These are phyloP conservation scores for Diophrys sp. DNA, from an alignment of 73 alveolate species.

Conservation along the genomic window DNA sequence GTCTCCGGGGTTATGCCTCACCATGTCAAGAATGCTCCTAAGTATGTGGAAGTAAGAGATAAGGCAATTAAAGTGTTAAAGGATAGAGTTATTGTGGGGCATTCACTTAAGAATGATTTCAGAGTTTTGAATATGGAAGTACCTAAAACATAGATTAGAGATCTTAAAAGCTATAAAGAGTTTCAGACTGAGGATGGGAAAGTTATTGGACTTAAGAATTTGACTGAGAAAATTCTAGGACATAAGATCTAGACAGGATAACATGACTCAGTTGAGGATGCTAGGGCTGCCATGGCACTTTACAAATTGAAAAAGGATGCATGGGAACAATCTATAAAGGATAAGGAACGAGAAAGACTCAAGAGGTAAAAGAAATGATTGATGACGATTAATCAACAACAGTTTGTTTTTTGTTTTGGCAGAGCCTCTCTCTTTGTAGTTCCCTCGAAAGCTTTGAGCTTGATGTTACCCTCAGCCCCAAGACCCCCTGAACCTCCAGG, in stretches of 20 bases:
- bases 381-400: neutral
- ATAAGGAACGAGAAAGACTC: too few species aligned
- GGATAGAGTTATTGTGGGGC: conserved; percentile 74
- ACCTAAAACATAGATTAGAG: conserved; percentile 49
- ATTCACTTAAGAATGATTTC: conserved; percentile 67
- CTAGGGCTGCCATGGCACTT: conserved; percentile 73
- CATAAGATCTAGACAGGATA: conserved; percentile 58
- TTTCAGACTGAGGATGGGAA: conserved; percentile 45
- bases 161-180: conserved; percentile 38
- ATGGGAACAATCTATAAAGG: neutral
- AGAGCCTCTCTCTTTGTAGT: neutral
- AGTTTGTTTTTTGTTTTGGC: neutral
- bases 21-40: conserved; percentile 57
- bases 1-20: conserved; percentile 76
- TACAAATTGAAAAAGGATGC: conserved; percentile 5
- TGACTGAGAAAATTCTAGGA: conserved; percentile 46
- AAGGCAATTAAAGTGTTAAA: conserved; percentile 36
- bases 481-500: too few species aligned
- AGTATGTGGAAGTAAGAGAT: conserved; percentile 50
- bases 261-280: conserved; percentile 71
- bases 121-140: conserved; percentile 54
- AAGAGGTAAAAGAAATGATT: neutral
- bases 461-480: neutral
- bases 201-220: conserved; percentile 55
- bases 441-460: neutral